Evolutionary conservation across 257 asterid species (phyloP).

Genomic region (Echium plantagineum): DNA sequence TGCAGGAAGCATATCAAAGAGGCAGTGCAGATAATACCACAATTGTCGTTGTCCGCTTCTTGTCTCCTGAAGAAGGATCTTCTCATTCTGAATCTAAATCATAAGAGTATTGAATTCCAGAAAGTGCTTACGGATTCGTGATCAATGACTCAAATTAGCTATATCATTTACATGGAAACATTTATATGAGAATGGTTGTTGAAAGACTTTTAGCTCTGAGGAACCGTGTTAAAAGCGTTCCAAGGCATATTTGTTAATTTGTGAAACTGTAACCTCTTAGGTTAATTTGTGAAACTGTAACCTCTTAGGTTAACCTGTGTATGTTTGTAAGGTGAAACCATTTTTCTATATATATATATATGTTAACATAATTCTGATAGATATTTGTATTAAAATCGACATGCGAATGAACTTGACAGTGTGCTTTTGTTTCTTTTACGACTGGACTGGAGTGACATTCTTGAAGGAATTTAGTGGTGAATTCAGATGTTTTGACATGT

Average conservation of each 20-base stretch:
- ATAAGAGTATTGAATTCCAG: background rate
- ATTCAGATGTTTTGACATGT: too few species aligned
- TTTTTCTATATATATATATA: too few species aligned
- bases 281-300: background rate
- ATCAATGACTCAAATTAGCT: background rate
- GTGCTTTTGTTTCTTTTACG: too few species aligned
- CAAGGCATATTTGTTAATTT: background rate
- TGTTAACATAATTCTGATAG: too few species aligned
- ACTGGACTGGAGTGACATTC: too few species aligned
- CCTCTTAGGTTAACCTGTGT: background rate
- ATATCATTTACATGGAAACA: background rate
- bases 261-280: background rate
- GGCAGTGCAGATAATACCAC: constrained; percentile 94
- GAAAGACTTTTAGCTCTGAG: background rate
- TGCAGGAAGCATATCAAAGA: constrained; percentile 87
- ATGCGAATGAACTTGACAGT: too few species aligned
- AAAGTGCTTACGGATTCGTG: background rate
- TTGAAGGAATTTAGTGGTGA: too few species aligned
- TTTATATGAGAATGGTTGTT: background rate
- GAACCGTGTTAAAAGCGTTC: background rate
- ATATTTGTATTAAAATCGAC: too few species aligned
- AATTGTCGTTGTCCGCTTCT: constrained; percentile 65
- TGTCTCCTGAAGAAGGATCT: constrained; percentile 32
- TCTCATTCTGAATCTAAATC: constrained; percentile 33
- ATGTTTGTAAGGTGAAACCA: background rate